These are phyloP conservation scores for Aphanomyces invadans DNA, from an alignment of 352 stramenopile species.

Conservation along the genomic window DNA sequence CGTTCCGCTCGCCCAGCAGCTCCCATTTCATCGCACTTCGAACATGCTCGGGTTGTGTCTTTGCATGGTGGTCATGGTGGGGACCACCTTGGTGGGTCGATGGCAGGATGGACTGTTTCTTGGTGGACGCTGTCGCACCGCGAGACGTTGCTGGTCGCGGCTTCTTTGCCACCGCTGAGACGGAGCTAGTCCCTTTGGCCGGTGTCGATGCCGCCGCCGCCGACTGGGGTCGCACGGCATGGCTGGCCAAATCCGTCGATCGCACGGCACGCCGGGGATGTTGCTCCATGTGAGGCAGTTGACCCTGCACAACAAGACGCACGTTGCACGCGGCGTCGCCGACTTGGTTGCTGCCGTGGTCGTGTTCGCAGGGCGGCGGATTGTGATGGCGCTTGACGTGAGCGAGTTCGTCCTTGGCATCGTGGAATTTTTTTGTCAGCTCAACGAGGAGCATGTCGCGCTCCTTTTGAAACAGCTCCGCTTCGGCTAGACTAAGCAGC, in stretches of 20 bases:
- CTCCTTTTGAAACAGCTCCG: constrained; percentile 23
- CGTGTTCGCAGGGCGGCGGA: neutral
- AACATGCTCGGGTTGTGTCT: neutral
- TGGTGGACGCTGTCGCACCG: neutral
- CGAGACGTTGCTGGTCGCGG: neutral
- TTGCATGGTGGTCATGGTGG: neutral
- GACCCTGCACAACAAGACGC: neutral
- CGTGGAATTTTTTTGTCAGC: constrained; percentile 6
- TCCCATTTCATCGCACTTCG: constrained; percentile 14
- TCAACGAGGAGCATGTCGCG: constrained; percentile 18
- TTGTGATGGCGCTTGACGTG: neutral
- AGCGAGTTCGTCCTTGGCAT: neutral
- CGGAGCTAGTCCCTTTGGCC: neutral
- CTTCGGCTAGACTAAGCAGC: constrained; percentile 6
- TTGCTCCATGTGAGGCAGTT: neutral
- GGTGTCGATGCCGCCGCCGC: neutral
- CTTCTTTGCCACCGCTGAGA: neutral
- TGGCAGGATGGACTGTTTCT: neutral
- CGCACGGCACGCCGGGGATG: neutral
- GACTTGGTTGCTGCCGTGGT: neutral
- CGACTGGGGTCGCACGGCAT: constrained; percentile 7
- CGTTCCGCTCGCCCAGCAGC: neutral
- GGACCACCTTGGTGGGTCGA: neutral
- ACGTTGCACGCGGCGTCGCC: neutral
- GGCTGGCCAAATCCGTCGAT: neutral